These are phyloP conservation scores for Cladosporium colombiae DNA, from an alignment of 2,329 filamentous ascomycete species.

Conservation along the genomic window DNA sequence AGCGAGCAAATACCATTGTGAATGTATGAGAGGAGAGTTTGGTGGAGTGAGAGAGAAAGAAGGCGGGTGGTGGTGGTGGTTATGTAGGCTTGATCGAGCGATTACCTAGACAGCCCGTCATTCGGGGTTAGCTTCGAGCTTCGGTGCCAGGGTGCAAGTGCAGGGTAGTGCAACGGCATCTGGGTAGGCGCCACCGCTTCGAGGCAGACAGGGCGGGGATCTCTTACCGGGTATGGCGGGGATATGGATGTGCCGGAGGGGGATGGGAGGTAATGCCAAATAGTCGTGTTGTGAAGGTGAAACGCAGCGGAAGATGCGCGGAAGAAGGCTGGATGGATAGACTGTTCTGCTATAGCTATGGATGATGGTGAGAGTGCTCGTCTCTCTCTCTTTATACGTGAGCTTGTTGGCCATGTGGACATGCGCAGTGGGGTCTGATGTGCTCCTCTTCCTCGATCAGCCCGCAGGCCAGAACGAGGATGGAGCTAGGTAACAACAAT, in stretches of 20 bases:
- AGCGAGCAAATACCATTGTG: slow-evolving; percentile 64
- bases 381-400: neutral
- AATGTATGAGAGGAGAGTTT: slow-evolving; percentile 23
- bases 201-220: slow-evolving; percentile 7
- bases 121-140: slow-evolving; percentile 15
- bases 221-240: slow-evolving; percentile 17
- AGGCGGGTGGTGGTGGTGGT: slow-evolving; percentile 11
- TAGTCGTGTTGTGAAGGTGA: neutral
- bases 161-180: slow-evolving; percentile 1
- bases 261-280: neutral
- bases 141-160: slow-evolving; percentile 5
- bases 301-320: slow-evolving; percentile 10
- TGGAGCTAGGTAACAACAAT: slow-evolving; percentile 11
- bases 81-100: slow-evolving; percentile 14
- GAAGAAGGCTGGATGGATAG: neutral
- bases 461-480: neutral
- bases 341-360: neutral
- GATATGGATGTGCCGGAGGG: neutral
- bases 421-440: slow-evolving; percentile 3
- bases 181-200: slow-evolving; percentile 7
- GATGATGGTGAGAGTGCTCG: neutral
- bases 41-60: neutral
- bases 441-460: neutral
- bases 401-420: neutral
- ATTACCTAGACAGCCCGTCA: slow-evolving; percentile 18